Base-by-base conservation (phyloP, 495 filamentous ascomycete genomes). In the Alectoria sarmentosa region DNA sequence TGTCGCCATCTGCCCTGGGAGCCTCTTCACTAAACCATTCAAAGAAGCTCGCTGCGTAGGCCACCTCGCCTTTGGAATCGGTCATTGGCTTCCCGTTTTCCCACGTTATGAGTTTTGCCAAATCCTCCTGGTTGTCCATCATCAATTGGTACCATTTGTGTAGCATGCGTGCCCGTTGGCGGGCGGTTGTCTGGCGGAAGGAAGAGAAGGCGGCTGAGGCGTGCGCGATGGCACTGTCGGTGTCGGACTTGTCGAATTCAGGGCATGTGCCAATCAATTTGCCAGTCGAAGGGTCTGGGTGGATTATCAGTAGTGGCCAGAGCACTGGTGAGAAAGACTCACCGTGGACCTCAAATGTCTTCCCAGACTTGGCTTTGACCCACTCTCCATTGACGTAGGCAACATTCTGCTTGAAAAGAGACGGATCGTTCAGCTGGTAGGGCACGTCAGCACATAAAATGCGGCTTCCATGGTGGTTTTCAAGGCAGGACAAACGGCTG, bases 131-230 rank as follows among this genome's bases (percentile, higher is more conserved):
- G 65, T 97, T 96, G 42, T 91, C 91, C 11, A 92, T 76, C 83
- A 97, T 86, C 61, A 96, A 78, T 60, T 96, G 84, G 75, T 92
- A 93, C 94, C 92, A 97, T 70, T 87, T 89, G 58, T 90, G 84
- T 54, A 98, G 82, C 75, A 96, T 82, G 72, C 85, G 86, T 42
- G 91, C 84, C 57, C 91, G 86, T 77, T 96, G 86, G 48, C 93
- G 89, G 61, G 85, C 89, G 1, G 92, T 88, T 49, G 80, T 85
- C 60, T 81, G 81, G 62, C 88, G 86, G 80, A 92, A 96, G 59
- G 80, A 79, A 44, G 86, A 82, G 71, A 96, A 89, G 4, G 92
- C 91, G 4, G 79, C 83, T 8, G 83, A 82, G 55, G 91, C 91
- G 44, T 88, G 88, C 32, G 84, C 74, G 73, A 96, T 93, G 69